Evolutionary conservation across 2,329 filamentous ascomycete genomes (phyloP), one percentile per base, ranked within the genome.

Genomic region (Fusarium nisikadoi): DNA sequence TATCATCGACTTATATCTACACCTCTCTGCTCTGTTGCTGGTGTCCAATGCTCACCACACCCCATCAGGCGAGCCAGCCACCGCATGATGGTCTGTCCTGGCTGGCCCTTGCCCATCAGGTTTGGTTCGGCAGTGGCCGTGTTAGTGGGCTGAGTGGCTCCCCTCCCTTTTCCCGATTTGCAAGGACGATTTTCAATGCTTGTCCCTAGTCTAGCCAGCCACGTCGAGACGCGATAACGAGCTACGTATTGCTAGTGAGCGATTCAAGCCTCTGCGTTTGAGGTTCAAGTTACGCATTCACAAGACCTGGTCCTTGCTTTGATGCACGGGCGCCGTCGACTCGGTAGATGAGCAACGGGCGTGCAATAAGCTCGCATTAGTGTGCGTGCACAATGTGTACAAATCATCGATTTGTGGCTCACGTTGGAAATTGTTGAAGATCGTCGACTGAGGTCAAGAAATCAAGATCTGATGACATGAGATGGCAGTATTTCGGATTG

Each of bases 61-160:
- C 38, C 58, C 70, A 68, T 73, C 55, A 59, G 57, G 23, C 50
- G 55, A 65, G 70, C 55, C 70, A 73, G 66, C 55, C 70, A 73
- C 55, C 54, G 47, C 55, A 71, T 73, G 58, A 71, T 73, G 65
- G 70, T 63, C 65, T 72, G 69, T 54, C 58, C 33, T 62, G 43
- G 33, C 33, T 43, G n/a, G 49, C 31, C 70, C 65, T 62, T 73
- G 62, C 43, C 57, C 33, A 68, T 72, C 65, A 73, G 41, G 49
- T 71, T 49, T 73, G 53, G 70, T 72, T 72, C 70, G 70, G 70
- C 70, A 72, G 50, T 62, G 70, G 70, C 70, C 70, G 70, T 62
- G 50, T 68, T 73, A 73, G 66, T 72, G 66, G 70, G 41, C 71
- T 71, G 70, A 73, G 70, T 62, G 62, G 56, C 29, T 35, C 54